Percentiles rank a stretch among this genome's conserved stretches.
phyloP scores from a whole-genome alignment of 2,329 filamentous ascomycete species.

The Aspergillus luchuensis region DNA sequence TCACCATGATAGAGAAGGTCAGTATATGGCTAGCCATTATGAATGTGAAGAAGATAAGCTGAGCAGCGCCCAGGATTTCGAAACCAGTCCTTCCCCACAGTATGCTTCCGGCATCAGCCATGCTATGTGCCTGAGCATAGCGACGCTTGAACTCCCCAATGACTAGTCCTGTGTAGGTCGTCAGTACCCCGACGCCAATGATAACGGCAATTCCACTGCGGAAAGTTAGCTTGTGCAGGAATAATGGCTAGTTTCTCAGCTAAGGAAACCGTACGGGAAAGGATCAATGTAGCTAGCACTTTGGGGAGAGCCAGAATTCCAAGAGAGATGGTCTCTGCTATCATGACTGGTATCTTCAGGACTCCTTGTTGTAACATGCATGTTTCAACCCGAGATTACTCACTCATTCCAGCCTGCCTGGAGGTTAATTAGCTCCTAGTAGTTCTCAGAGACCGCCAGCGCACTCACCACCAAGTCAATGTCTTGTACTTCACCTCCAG shows the following conservation, averaged over 20 bases:
- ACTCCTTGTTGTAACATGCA: not conserved
- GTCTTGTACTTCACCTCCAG: constrained; percentile 30
- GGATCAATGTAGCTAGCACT: constrained; percentile 53
- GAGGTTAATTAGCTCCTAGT: not conserved
- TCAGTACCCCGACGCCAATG: constrained; percentile 53
- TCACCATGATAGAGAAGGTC: constrained; percentile 67
- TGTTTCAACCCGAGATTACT: not conserved
- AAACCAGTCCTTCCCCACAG: constrained; percentile 62
- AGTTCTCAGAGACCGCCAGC: constrained; percentile 1
- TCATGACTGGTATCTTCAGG: constrained; percentile 46
- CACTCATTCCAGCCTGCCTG: constrained; percentile 5
- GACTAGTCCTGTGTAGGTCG: constrained; percentile 60
- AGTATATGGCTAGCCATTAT: constrained; percentile 68
- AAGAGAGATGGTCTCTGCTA: constrained; percentile 59
- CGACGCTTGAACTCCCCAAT: constrained; percentile 59
- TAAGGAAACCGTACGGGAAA: constrained; percentile 42
- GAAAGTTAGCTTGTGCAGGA: not conserved
- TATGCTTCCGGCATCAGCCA: constrained; percentile 65
- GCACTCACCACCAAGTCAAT: constrained; percentile 32
- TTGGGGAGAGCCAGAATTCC: constrained; percentile 57
- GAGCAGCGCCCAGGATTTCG: constrained; percentile 63
- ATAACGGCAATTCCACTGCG: constrained; percentile 44
- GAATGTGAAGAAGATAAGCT: constrained; percentile 64
- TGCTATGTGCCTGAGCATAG: constrained; percentile 62
- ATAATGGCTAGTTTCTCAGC: not conserved